phyloP scores from a whole-genome alignment of 2,329 filamentous ascomycete species.

The Colletotrichum chrysophilum region DNA sequence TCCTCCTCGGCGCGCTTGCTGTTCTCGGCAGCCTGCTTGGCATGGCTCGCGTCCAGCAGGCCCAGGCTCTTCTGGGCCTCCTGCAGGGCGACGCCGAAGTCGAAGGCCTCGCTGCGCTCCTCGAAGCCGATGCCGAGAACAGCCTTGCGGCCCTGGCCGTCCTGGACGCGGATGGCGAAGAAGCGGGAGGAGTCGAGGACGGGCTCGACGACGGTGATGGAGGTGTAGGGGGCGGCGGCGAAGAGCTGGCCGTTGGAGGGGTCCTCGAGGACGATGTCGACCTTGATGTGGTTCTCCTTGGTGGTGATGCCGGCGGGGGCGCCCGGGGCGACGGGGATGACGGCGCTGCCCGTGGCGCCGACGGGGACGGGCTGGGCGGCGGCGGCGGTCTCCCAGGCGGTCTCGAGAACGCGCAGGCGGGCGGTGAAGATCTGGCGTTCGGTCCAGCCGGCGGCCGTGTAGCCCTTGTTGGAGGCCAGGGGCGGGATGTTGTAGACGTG shows the following conservation, averaged over 20 bases:
- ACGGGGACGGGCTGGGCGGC: constrained; percentile 25
- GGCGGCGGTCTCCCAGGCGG: constrained; percentile 53
- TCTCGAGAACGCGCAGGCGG: constrained; percentile 80
- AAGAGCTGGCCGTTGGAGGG: constrained; percentile 75
- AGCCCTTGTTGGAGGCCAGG: constrained; percentile 77
- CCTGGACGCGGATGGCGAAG: constrained; percentile 82
- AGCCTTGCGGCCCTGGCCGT: constrained; percentile 77
- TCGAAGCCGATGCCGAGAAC: constrained; percentile 86
- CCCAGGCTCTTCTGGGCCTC: constrained; percentile 76
- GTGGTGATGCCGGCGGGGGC: constrained; percentile 2
- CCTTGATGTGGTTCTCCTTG: constrained; percentile 62
- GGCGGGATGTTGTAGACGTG: constrained; percentile 91
- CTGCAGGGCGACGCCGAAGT: constrained; percentile 81
- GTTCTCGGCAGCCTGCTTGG: constrained; percentile 38
- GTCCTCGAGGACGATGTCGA: constrained; percentile 83
- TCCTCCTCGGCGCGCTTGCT: constrained; percentile 43
- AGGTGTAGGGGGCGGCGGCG: constrained; percentile 81
- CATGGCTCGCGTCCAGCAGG: constrained; percentile 51
- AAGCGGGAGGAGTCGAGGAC: constrained; percentile 82
- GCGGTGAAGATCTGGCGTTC: constrained; percentile 84
- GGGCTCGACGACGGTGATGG: constrained; percentile 71
- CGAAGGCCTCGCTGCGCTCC: constrained; percentile 84
- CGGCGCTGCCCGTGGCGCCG: constrained; percentile 12
- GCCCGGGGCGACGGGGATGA: constrained; percentile 13
- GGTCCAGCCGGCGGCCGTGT: constrained; percentile 81